A percentile compares a stretch with the other conserved stretches of the same genome.
phyloP scores from a whole-genome alignment of 257 asterid species.

The Rubia yunnanensis region DNA sequence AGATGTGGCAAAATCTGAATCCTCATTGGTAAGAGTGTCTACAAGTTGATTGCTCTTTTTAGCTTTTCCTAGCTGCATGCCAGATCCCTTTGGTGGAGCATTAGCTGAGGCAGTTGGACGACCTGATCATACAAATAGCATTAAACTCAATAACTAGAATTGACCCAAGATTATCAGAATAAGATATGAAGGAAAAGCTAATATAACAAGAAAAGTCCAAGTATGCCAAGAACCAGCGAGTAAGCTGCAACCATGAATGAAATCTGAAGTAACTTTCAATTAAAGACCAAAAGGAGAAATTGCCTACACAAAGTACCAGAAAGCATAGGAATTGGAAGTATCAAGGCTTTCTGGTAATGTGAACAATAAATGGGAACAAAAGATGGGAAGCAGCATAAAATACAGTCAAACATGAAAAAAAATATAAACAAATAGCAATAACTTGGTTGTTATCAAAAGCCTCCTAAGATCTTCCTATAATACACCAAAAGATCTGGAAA shows the following conservation, averaged over 20 bases:
- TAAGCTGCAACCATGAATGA: background rate
- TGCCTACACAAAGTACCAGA: background rate
- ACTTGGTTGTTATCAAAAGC: background rate
- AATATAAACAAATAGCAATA: background rate
- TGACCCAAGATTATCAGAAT: background rate
- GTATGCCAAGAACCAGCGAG: background rate
- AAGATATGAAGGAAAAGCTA: background rate
- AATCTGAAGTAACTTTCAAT: background rate
- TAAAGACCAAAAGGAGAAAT: background rate
- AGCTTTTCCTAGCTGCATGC: conserved; percentile 84
- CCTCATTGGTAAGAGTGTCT: conserved; percentile 90
- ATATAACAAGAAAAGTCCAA: background rate
- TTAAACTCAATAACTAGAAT: background rate
- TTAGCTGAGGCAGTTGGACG: conserved; percentile 66
- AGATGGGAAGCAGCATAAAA: background rate
- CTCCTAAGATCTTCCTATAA: no score
- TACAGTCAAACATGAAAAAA: background rate
- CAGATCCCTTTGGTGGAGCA: conserved; percentile 84
- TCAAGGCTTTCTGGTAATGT: background rate
- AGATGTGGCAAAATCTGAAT: conserved; percentile 78
- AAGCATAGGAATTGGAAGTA: background rate
- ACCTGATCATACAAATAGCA: conserved; percentile 34
- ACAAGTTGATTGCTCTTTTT: conserved; percentile 75
- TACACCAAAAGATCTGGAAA: background rate
- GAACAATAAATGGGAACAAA: background rate